Evolutionary conservation across 129 eudicot genomes (phyloP).

Genomic region (Escallonia herrerae): DNA sequence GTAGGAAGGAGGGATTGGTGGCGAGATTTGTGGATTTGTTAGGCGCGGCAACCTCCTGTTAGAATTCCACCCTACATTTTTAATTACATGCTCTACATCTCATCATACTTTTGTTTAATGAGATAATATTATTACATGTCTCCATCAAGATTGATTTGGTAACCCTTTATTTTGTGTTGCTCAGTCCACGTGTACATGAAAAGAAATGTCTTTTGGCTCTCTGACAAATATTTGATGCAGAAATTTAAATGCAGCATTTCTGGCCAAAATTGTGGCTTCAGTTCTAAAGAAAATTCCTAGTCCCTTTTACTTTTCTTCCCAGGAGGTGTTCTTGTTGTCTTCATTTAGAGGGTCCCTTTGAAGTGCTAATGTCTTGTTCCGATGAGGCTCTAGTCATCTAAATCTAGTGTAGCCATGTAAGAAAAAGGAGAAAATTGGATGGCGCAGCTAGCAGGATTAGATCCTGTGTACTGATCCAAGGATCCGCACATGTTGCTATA

Average conservation of each 20-base stretch:
- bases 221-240: not conserved
- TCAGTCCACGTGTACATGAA: too few relatives aligned
- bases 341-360: not conserved
- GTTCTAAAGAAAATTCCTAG: too few relatives aligned
- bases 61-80: not conserved
- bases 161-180: too few relatives aligned
- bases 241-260: too few relatives aligned
- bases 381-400: not conserved
- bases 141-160: too few relatives aligned
- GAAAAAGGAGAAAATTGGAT: conserved; percentile 6
- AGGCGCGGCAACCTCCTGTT: conserved; percentile 22
- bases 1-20: conserved; percentile 14
- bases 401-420: not conserved
- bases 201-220: not conserved
- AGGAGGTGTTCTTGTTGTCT: not conserved
- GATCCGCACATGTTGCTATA: too few relatives aligned
- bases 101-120: not conserved
- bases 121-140: too few relatives aligned
- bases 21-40: conserved; percentile 24
- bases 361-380: not conserved
- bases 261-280: too few relatives aligned
- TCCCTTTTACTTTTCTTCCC: too few relatives aligned
- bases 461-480: too few relatives aligned
- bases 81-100: too few relatives aligned
- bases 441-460: conserved; percentile 9